These are phyloP conservation scores for Mitragyna speciosa DNA, from an alignment of 257 asterid genomes.

Conservation along the genomic window DNA sequence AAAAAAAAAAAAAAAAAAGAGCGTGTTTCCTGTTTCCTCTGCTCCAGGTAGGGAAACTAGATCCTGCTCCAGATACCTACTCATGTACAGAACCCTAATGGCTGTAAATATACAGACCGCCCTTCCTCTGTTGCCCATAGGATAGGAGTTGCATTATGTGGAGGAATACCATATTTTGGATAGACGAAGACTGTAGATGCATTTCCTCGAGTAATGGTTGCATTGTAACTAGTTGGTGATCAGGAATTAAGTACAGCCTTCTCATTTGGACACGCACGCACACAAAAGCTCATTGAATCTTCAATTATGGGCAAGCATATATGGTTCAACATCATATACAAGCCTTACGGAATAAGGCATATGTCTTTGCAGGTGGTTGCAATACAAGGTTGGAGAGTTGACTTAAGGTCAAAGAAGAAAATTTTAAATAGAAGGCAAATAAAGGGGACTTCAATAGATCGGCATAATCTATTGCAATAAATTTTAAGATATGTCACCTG, in stretches of 20 bases:
- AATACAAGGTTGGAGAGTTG: background rate
- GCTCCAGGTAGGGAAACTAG: background rate
- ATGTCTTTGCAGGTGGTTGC: background rate
- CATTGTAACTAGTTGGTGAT: too few species aligned
- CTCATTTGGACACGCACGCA: too few species aligned
- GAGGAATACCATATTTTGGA: background rate
- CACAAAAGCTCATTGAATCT: too few species aligned
- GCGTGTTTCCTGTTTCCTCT: background rate
- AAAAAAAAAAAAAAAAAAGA: too few species aligned
- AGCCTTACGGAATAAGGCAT: background rate
- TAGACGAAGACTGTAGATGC: too few species aligned
- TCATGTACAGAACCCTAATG: background rate
- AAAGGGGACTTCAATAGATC: too few species aligned
- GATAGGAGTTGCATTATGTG: background rate
- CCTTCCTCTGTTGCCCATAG: background rate
- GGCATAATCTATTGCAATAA: too few species aligned
- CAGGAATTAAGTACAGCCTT: too few species aligned
- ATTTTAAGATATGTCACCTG: too few species aligned
- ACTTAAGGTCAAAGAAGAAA: too few species aligned
- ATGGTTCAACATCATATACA: background rate
- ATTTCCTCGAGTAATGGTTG: too few species aligned
- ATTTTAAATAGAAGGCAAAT: too few species aligned
- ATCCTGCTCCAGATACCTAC: background rate
- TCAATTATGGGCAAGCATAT: background rate
- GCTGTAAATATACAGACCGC: background rate